A percentile compares a stretch with the other conserved stretches of the same genome.
These are phyloP conservation scores for Monosporozyma servazzii DNA, from an alignment of 805 yeast species.

Conservation along the genomic window DNA sequence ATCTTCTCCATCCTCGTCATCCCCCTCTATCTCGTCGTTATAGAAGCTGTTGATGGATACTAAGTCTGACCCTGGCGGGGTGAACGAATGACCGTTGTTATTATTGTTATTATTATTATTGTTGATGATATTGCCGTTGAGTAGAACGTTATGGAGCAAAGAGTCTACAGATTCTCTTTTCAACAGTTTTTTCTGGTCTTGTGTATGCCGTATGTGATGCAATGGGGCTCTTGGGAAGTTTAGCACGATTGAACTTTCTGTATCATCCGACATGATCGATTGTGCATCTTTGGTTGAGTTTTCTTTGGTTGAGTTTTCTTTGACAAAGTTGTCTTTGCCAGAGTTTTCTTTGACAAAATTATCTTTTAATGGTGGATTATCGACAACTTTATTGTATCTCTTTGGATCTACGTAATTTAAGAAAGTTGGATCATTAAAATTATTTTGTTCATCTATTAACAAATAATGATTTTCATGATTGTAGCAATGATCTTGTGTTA, in stretches of 20 bases:
- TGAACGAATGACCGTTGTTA: conserved; percentile 3
- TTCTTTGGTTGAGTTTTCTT: background rate
- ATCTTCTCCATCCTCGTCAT: background rate
- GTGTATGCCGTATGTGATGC: background rate
- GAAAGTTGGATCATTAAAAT: conserved; percentile 24
- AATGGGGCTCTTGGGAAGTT: conserved; percentile 12
- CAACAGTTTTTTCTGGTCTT: background rate
- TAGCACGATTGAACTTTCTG: conserved; percentile 17
- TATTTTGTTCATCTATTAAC: conserved; percentile 23
- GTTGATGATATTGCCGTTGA: no score
- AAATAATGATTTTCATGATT: conserved; percentile 29
- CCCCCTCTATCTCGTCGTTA: conserved; percentile 5
- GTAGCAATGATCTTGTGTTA: conserved; percentile 22
- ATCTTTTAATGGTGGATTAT: background rate
- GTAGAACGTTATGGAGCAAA: background rate
- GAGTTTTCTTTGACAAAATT: background rate
- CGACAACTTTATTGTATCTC: background rate
- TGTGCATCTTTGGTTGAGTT: background rate
- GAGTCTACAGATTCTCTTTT: background rate
- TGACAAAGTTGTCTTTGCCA: background rate
- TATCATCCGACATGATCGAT: conserved; percentile 1
- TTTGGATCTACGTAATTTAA: conserved; percentile 15
- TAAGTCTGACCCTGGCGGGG: conserved; percentile 17
- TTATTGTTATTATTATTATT: no score
- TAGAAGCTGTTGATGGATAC: conserved; percentile 21